Conservation (phyloP, 1,139 yeast genomes). For the Taphrina confusa region DNA sequence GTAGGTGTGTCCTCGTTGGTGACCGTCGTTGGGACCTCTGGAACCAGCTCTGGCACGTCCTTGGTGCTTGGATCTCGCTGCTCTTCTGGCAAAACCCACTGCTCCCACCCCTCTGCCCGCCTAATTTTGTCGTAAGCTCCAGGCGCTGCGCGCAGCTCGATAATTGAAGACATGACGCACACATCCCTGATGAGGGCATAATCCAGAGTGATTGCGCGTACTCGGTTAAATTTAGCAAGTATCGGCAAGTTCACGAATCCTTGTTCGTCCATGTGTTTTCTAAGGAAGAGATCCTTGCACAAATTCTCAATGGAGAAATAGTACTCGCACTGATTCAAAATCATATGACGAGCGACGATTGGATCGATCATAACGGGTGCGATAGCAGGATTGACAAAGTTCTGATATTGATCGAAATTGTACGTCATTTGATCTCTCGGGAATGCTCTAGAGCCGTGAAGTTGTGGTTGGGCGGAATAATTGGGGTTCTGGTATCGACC, state of each 20-base stretch:
- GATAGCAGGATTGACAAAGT: constrained; percentile 31
- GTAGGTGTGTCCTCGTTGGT: background rate
- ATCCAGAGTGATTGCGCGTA: constrained; percentile 59
- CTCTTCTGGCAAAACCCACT: constrained; percentile 38
- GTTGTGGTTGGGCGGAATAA: background rate
- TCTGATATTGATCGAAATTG: constrained; percentile 9
- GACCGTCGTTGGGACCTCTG: background rate
- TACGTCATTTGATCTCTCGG: constrained; percentile 6
- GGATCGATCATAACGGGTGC: constrained; percentile 30
- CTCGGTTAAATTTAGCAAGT: constrained; percentile 72
- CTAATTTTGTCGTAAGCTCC: constrained; percentile 40
- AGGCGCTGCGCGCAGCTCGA: constrained; percentile 49
- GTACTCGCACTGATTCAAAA: constrained; percentile 54
- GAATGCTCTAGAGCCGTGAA: background rate
- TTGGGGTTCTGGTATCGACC: background rate
- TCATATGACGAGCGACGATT: constrained; percentile 25
- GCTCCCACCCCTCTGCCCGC: constrained; percentile 37
- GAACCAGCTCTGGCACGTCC: constrained; percentile 1
- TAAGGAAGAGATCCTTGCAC: constrained; percentile 72
- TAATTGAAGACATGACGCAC: constrained; percentile 49
- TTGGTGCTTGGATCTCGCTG: constrained; percentile 23
- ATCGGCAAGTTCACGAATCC: constrained; percentile 70
- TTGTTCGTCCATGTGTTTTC: constrained; percentile 74
- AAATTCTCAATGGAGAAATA: constrained; percentile 86
- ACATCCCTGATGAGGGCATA: constrained; percentile 53